phyloP scores from a whole-genome alignment of 306 rosid species.

The Sindora glabra region DNA sequence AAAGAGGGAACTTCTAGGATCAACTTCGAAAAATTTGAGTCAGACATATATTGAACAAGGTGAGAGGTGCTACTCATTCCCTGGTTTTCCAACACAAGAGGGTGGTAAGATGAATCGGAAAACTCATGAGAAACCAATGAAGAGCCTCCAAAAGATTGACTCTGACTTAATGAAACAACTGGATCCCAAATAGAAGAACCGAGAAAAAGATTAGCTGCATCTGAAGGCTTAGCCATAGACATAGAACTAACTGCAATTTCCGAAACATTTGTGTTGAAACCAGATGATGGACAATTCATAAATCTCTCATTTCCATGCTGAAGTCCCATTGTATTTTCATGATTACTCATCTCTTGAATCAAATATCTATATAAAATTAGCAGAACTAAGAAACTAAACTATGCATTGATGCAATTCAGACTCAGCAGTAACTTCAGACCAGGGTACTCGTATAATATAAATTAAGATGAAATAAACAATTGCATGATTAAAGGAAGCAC shows the following conservation, averaged over 20 bases:
- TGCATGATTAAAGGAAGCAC: slow-evolving; percentile 48
- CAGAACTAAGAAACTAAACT: slow-evolving; percentile 16
- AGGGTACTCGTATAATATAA: slow-evolving; percentile 9
- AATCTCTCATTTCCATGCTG: slow-evolving; percentile 47
- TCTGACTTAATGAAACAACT: slow-evolving; percentile 61
- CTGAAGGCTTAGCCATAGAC: slow-evolving; percentile 52
- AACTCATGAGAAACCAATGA: slow-evolving; percentile 63
- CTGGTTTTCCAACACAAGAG: slow-evolving; percentile 51
- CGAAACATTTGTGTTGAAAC: slow-evolving; percentile 46
- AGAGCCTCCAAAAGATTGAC: slow-evolving; percentile 67
- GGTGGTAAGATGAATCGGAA: slow-evolving; percentile 50
- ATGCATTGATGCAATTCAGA: slow-evolving; percentile 23
- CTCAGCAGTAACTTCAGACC: slow-evolving; percentile 25
- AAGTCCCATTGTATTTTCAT: slow-evolving; percentile 62
- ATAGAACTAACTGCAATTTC: slow-evolving; percentile 51
- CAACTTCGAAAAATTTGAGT: slow-evolving; percentile 59
- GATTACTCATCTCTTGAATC: slow-evolving; percentile 62
- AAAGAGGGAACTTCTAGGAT: slow-evolving; percentile 56
- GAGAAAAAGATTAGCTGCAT: slow-evolving; percentile 49
- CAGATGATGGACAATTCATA: slow-evolving; percentile 40
- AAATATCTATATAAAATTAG: slow-evolving; percentile 13
- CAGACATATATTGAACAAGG: slow-evolving; percentile 66
- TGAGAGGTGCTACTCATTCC: slow-evolving; percentile 56
- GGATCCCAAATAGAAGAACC: slow-evolving; percentile 92
- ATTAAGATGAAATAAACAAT: slow-evolving; percentile 25